Evolutionary conservation across 225 moss, liverwort and hornwort species (phyloP).

Genomic region (Antitrichia curtipendula): DNA sequence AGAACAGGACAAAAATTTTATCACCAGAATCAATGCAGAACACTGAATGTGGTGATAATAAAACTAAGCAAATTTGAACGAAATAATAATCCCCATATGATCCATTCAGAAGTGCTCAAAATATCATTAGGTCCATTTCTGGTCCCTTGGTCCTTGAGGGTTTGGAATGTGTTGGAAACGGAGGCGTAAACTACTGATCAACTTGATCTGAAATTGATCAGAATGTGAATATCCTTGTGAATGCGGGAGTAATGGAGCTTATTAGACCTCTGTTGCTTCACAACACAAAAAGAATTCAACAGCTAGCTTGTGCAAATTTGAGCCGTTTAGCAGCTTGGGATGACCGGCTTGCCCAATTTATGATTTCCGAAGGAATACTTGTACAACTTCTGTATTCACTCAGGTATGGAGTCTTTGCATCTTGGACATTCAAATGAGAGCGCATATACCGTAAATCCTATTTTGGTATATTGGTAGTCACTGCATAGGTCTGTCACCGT

Average conservation of each 20-base stretch:
- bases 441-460: background rate
- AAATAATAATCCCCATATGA: background rate
- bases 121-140: background rate
- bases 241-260: constrained; percentile 73
- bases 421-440: background rate
- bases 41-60: background rate
- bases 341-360: constrained; percentile 60
- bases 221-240: constrained; percentile 72
- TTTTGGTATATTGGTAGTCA: background rate
- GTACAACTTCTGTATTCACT: constrained; percentile 69
- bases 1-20: background rate
- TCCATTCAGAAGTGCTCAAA: background rate
- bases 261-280: constrained; percentile 71
- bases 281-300: constrained; percentile 68
- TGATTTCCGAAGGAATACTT: constrained; percentile 79
- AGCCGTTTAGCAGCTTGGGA: constrained; percentile 70
- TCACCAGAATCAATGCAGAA: background rate
- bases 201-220: background rate
- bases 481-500: background rate
- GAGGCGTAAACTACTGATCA: background rate
- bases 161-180: background rate
- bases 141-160: background rate
- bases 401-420: constrained; percentile 24
- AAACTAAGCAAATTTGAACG: background rate
- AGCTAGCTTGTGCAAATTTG: constrained; percentile 73